A percentile compares a stretch with the other conserved stretches of the same genome.
phyloP scores from a whole-genome alignment of 768 basidiomycete genomes.

The Lentinus tigrinus region DNA sequence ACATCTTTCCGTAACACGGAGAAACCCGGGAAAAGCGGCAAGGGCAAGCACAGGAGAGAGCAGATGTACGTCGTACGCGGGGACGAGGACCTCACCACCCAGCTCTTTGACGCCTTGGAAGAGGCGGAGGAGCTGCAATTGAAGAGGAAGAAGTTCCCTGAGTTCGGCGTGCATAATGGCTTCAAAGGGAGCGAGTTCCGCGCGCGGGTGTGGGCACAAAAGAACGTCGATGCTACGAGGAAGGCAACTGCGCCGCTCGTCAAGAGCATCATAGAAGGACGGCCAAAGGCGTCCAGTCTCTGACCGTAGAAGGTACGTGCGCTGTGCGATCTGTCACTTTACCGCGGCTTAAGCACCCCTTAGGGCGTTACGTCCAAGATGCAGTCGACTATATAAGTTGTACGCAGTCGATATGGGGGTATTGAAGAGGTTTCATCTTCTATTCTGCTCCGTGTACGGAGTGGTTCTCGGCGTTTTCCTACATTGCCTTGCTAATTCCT shows the following conservation, averaged over 20 bases:
- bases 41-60: slow-evolving; percentile 65
- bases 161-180: slow-evolving; percentile 29
- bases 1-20: slow-evolving; percentile 61
- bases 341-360: neutral
- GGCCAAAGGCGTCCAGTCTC: neutral
- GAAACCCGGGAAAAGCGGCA: slow-evolving; percentile 42
- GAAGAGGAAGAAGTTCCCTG: slow-evolving; percentile 37
- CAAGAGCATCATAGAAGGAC: slow-evolving; percentile 54
- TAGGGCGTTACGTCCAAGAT: neutral
- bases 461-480: too few species aligned
- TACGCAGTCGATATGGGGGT: too few species aligned
- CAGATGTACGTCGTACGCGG: slow-evolving; percentile 62
- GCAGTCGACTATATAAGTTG: too few species aligned
- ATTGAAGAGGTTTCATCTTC: too few species aligned
- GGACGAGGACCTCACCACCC: slow-evolving; percentile 40
- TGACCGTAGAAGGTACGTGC: neutral
- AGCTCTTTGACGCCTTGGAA: slow-evolving; percentile 62
- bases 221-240: slow-evolving; percentile 58
- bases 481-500: too few species aligned
- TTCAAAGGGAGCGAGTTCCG: slow-evolving; percentile 22
- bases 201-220: slow-evolving; percentile 62
- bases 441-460: too few species aligned
- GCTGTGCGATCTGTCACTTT: neutral
- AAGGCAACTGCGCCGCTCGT: slow-evolving; percentile 69
- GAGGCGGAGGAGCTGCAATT: slow-evolving; percentile 49